Percentiles rank a stretch among this genome's conserved stretches.
Evolutionary conservation across 768 basidiomycete genomes (phyloP).

Genomic region (Saitozyma sp.): DNA sequence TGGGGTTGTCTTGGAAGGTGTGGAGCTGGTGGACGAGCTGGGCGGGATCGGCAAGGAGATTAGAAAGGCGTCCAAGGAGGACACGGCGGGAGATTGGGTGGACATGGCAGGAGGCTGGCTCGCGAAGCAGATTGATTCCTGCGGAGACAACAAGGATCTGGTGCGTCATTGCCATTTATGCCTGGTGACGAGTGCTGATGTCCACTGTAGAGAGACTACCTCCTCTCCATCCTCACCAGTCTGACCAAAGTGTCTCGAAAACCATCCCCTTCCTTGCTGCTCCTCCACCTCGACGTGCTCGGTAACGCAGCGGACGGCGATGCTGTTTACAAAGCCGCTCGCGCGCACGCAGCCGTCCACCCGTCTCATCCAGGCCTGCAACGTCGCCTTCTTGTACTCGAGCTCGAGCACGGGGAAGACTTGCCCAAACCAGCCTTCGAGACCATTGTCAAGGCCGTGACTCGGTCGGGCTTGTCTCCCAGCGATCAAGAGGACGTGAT

Average conservation of each 20-base stretch:
- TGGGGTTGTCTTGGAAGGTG: conserved; percentile 55
- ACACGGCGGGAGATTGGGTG: conserved; percentile 30
- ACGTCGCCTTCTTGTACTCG: neutral
- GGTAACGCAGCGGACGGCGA: neutral
- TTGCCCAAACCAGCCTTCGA: conserved; percentile 54
- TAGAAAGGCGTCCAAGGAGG: conserved; percentile 48
- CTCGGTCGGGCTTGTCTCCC: neutral
- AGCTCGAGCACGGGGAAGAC: conserved; percentile 38
- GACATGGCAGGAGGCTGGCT: conserved; percentile 57
- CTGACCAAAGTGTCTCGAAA: conserved; percentile 32
- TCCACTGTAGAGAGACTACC: conserved; percentile 60
- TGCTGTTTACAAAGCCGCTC: neutral
- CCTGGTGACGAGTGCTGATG: conserved; percentile 42
- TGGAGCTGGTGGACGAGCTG: conserved; percentile 62
- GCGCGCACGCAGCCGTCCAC: conserved; percentile 4
- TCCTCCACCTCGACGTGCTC: conserved; percentile 31
- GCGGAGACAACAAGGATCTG: conserved; percentile 49
- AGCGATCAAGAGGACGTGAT: conserved; percentile 5
- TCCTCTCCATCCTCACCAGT: conserved; percentile 49
- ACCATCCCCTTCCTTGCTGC: conserved; percentile 37
- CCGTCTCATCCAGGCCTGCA: neutral
- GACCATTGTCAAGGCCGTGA: conserved; percentile 12
- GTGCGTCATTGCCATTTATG: conserved; percentile 32
- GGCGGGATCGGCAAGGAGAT: conserved; percentile 59
- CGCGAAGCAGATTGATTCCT: conserved; percentile 56